These are phyloP conservation scores for Boletales sp. DNA, from an alignment of 768 basidiomycete species.

Conservation along the genomic window DNA sequence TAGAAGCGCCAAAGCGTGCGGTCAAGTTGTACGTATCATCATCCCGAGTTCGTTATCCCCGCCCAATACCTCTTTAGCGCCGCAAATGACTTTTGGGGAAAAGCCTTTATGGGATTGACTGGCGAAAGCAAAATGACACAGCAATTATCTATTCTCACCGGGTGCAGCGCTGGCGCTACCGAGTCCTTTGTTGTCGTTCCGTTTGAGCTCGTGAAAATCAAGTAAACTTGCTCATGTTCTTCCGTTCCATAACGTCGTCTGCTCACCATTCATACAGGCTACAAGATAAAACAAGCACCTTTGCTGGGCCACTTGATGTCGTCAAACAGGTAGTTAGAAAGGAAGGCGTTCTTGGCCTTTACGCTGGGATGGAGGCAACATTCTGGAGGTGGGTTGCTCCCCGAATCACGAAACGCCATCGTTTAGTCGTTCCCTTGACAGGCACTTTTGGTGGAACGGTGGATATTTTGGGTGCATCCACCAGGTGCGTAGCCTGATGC, in stretches of 20 bases:
- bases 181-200: constrained; percentile 96
- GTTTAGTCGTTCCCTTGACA: constrained; percentile 23
- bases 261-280: constrained; percentile 42
- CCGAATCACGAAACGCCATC: neutral
- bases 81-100: constrained; percentile 96
- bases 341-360: constrained; percentile 81
- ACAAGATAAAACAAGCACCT: constrained; percentile 91
- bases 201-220: constrained; percentile 93
- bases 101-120: constrained; percentile 55
- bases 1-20: constrained; percentile 98
- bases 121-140: constrained; percentile 88
- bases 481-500: constrained; percentile 75
- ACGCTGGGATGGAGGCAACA: constrained; percentile 94
- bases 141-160: constrained; percentile 81
- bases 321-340: constrained; percentile 73
- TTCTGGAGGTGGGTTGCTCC: constrained; percentile 75
- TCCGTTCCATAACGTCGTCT: neutral
- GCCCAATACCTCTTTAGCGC: constrained; percentile 41
- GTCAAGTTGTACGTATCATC: constrained; percentile 74
- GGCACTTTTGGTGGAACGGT: constrained; percentile 89
- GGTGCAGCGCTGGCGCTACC: constrained; percentile 92
- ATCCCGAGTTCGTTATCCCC: neutral
- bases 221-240: constrained; percentile 37
- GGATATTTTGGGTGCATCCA: constrained; percentile 95
- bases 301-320: constrained; percentile 89